Evolutionary conservation across 2,329 filamentous ascomycete genomes (phyloP), one percentile per base, ranked within the genome.

Genomic region (Penicillium janthinellum): DNA sequence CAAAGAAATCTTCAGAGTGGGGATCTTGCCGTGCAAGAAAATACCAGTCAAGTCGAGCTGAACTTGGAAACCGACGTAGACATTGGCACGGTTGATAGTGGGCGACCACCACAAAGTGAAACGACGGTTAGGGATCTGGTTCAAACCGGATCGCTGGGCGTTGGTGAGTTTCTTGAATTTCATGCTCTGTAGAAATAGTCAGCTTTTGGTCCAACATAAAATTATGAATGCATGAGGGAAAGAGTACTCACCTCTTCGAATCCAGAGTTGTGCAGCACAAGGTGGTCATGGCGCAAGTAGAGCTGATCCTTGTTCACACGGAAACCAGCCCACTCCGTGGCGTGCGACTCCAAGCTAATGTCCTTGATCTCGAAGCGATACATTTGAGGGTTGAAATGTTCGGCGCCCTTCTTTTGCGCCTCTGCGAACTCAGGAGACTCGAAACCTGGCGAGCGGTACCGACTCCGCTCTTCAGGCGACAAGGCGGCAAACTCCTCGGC

Each of bases 151-250:
- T 69, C 95, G 86, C 76, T 99, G 95, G 0, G 95, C 95, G 70
- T 99, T 99, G 0, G 95, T 99, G 61, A 99, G 82, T 77, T 99
- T 99, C 80, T 99, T 99, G 84, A 97, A 99, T 67, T 98, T 96
- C 95, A 99, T 98, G 0, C 77, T 81, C 56, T 55, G 17, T 11
- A 45, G 6, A 31, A n/a, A 22, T 37, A 17, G 47, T 57, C 45
- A 51, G 55, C n/a, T 34, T 17, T 17, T 17, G 17, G 17, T 17
- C 17, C 17, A 17, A 17, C 17, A 17, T 17, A 17, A 17, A 17
- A 17, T 17, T 17, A 17, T 17, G 17, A 17, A 17, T 17, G 17
- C 17, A 25, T 25, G 25, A 22, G 38, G 14, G 34, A 2, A 10
- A 25, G 35, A 52, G 15, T 25, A 52, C 49, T 38, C 4, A 54